Percentiles rank a stretch among this genome's conserved stretches.
These are phyloP conservation scores for Geoglossum glabrum DNA, from an alignment of 495 filamentous ascomycete species.

Conservation along the genomic window DNA sequence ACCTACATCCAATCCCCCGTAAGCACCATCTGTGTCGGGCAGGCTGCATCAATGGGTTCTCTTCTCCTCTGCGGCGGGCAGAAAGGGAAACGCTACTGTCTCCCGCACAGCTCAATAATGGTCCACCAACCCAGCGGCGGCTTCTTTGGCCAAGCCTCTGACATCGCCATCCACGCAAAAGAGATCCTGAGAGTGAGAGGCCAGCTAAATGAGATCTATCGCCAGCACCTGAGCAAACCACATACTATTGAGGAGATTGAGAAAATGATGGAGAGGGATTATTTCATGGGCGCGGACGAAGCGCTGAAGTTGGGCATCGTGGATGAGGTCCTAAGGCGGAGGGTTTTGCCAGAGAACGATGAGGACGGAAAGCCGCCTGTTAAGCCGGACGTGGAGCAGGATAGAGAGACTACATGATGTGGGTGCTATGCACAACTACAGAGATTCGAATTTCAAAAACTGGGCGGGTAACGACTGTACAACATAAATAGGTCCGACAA, in stretches of 20 bases:
- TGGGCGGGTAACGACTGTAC: background rate
- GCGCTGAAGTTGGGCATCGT: conserved; percentile 78
- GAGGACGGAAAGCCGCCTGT: background rate
- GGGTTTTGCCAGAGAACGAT: conserved; percentile 8
- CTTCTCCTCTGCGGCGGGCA: conserved; percentile 72
- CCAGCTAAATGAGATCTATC: conserved; percentile 79
- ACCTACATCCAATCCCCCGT: conserved; percentile 85
- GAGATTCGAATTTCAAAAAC: background rate
- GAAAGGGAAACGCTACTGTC: conserved; percentile 64
- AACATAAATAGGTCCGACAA: background rate
- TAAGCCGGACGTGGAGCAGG: background rate
- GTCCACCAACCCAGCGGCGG: conserved; percentile 88
- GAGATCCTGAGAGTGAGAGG: conserved; percentile 78
- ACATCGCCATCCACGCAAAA: conserved; percentile 92
- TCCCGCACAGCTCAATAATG: conserved; percentile 90
- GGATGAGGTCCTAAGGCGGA: conserved; percentile 60
- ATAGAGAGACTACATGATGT: background rate
- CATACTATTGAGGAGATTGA: conserved; percentile 63
- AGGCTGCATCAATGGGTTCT: conserved; percentile 87
- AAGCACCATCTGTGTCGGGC: conserved; percentile 83
- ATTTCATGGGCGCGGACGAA: conserved; percentile 77
- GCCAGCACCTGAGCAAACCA: conserved; percentile 62
- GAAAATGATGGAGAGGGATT: conserved; percentile 88
- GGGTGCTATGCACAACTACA: background rate
- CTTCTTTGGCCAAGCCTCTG: conserved; percentile 70